Conservation (phyloP, 352 stramenopile species). For the Pythium biforme region DNA sequence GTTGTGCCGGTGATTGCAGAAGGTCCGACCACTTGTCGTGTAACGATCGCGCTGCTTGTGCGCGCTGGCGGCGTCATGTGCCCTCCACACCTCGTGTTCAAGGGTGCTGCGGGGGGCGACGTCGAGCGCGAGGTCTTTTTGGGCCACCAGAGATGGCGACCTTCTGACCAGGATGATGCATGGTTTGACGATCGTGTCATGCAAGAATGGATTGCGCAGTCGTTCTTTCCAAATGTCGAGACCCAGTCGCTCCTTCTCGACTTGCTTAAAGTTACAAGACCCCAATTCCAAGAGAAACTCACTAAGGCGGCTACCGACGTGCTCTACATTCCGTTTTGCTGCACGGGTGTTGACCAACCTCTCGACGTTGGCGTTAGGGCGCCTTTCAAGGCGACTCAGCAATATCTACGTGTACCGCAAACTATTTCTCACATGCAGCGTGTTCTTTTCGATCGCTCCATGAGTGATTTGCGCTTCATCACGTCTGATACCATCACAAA, state of each 20-base stretch:
- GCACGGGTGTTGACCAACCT: neutral
- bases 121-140: neutral
- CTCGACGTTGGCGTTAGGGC: neutral
- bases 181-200: neutral
- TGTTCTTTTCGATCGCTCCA: too few species aligned
- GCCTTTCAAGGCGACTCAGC: conserved; percentile 1
- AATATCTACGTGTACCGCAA: too few species aligned
- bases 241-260: neutral
- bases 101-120: neutral
- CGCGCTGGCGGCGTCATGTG: neutral
- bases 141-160: neutral
- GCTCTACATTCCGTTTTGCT: neutral
- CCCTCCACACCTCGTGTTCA: neutral
- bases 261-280: neutral
- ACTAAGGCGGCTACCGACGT: neutral
- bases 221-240: neutral
- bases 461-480: too few species aligned
- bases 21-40: too few species aligned
- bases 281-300: neutral
- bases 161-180: neutral
- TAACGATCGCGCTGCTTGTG: neutral
- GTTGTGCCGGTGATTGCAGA: too few species aligned
- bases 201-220: neutral
- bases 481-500: too few species aligned
- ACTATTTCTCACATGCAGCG: too few species aligned